Base-by-base conservation (phyloP, 441 rosid species). In the Eutrema salsugineum region DNA sequence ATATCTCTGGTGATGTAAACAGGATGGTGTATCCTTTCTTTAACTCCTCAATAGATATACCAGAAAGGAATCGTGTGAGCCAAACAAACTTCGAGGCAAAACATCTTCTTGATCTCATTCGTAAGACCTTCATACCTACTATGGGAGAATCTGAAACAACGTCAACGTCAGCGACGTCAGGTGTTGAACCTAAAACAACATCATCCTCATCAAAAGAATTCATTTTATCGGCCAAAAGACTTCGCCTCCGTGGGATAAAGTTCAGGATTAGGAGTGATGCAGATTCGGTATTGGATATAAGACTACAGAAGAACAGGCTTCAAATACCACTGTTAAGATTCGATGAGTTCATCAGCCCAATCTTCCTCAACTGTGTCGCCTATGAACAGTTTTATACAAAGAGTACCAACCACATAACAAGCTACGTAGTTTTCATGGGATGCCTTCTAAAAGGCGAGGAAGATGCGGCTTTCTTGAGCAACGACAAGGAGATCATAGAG, bases 301-400 rank as follows among this genome's bases (percentile, higher is more conserved):
- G n/a, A 11, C 78, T 81, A 40, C 20, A 32, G n/a, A 38, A 77
- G 0, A 83, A 85, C 11, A 9, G 61, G 12, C 78, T 83, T 1
- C 68, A 71, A 32, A 82, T 87, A 43, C 88, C 88, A 1, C 32
- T 46, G 8, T 22, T 85, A 16, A 73, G 73, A 1, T 15, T 84
- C 1, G 88, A 87, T 30, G 86, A 78, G 49, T 78, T 79, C 65
- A 76, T 70, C 76, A 73, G 61, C 77, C 70, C 86, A 5, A 68
- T 85, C 43, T 71, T 87, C 17, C 71, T 78, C 0, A 87, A 85
- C 24, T 83, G 82, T 10, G 86, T 85, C 40, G 86, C 87, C 0
- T 84, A 67, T 59, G 90, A 85, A 77, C 92, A 87, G 61, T 82
- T 83, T 64, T 78, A 85, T 36, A 44, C n/a, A 5, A 55, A 78